A percentile compares a stretch with the other conserved stretches of the same genome.
Conservation (phyloP, 2,329 filamentous ascomycete genomes). For the Phaeosphaeriaceae sp. region DNA sequence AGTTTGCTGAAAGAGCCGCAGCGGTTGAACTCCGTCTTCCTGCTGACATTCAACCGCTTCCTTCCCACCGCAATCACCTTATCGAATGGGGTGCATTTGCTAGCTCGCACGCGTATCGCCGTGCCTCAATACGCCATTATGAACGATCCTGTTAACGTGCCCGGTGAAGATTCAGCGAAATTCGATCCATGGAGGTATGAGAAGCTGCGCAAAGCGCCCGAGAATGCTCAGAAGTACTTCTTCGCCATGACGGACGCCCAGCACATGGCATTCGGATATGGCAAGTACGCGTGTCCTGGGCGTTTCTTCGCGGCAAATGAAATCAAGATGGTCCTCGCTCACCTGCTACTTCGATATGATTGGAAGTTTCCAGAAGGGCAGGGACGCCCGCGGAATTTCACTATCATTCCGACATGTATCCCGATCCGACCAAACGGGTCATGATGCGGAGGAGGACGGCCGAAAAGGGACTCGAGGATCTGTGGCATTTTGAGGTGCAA, state of each 20-base stretch:
- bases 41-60: background rate
- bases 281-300: slow-evolving; percentile 13
- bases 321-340: slow-evolving; percentile 11
- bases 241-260: background rate
- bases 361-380: background rate
- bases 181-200: background rate
- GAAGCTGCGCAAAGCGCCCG: background rate
- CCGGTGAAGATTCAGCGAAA: too few species aligned
- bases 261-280: slow-evolving; percentile 8
- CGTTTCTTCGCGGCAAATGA: slow-evolving; percentile 6
- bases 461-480: too few species aligned
- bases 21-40: background rate
- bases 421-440: background rate
- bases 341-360: slow-evolving; percentile 8
- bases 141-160: too few species aligned
- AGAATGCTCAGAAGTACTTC: background rate
- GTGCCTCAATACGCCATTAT: too few species aligned
- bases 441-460: background rate
- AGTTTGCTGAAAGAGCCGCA: slow-evolving; percentile 1
- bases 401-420: background rate
- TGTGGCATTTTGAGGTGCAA: too few species aligned
- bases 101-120: background rate
- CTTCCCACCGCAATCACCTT: background rate
- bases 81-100: background rate
- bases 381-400: background rate